These are phyloP conservation scores for Chytridium lagenaria DNA, from an alignment of 371 early-diverging fungal genomes.

Conservation along the genomic window DNA sequence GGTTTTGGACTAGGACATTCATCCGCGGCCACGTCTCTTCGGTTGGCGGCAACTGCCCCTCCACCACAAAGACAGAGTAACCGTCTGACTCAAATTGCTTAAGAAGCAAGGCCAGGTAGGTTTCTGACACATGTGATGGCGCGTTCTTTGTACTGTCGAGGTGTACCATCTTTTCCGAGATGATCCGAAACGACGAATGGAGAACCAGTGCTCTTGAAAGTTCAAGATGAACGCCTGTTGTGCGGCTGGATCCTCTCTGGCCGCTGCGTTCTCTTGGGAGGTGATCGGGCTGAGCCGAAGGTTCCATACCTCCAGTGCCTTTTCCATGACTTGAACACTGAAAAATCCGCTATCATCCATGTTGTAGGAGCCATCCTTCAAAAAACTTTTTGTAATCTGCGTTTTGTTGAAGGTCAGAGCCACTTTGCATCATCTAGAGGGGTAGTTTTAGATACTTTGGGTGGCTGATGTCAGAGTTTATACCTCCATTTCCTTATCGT, in stretches of 20 bases:
- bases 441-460: not conserved
- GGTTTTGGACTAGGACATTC: slow-evolving; percentile 15
- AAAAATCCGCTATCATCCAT: slow-evolving; percentile 84
- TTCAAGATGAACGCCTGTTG: slow-evolving; percentile 69
- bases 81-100: slow-evolving; percentile 71
- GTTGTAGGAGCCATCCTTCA: slow-evolving; percentile 62
- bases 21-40: slow-evolving; percentile 48
- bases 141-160: slow-evolving; percentile 62
- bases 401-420: slow-evolving; percentile 2
- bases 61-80: slow-evolving; percentile 58
- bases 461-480: not conserved
- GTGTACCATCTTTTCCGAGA: slow-evolving; percentile 64
- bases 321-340: slow-evolving; percentile 67
- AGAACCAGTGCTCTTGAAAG: slow-evolving; percentile 68
- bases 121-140: slow-evolving; percentile 68
- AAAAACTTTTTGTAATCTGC: slow-evolving; percentile 46
- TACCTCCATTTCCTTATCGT: slow-evolving; percentile 49
- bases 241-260: slow-evolving; percentile 63
- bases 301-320: slow-evolving; percentile 73
- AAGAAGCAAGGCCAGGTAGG: slow-evolving; percentile 68
- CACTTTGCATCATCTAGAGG: slow-evolving; percentile 1
- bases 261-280: slow-evolving; percentile 54
- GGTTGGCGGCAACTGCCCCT: slow-evolving; percentile 31
- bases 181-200: slow-evolving; percentile 68
- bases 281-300: slow-evolving; percentile 66